Base-by-base conservation (phyloP, 345 rosid genomes). In the Firmiana major region DNA sequence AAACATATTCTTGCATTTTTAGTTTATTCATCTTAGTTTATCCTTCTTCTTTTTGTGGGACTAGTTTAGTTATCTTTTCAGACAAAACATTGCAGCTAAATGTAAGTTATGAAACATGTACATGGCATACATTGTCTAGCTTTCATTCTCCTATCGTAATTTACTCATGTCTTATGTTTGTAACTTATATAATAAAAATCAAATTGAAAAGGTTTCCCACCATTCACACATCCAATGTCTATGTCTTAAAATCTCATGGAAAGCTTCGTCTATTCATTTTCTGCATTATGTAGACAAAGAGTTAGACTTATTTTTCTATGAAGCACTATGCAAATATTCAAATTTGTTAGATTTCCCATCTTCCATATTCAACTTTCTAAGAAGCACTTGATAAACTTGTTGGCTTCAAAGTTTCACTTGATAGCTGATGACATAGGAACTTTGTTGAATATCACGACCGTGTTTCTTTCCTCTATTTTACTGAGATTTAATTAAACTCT, bases 401-500 rank as follows among this genome's bases (percentile, higher is more conserved):
- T 17, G 5, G 40, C 42, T n/a, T 34, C 42, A 3, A 72, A 55
- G 63, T 54, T 49, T n/a, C 46, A 24, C 59, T 48, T 70, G 42
- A 49, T 1, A 17, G 40, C 15, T 48, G 21, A 70, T 49, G 58
- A 16, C 10, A 49, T 16, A 6, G 24, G 15, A 19, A 17, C 42
- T 26, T 70, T 28, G 24, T 49, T 49, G 24, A 49, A 28, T 70
- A 17, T 54, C 42, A 54, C 63, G 38, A 9, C 75, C 34, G 21
- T 72, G 7, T 72, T 34, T 54, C 11, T 31, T 70, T 70, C 59
- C 59, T 28, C 26, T 70, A 49, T 31, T 43, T 63, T 75, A 43
- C 65, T 45, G 63, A 53, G 58, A 72, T 70, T 49, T 22, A 66
- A 77, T 76, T 53, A 12, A 62, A 67, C 17, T 71, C 42, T 63